phyloP scores from a whole-genome alignment of 257 asterid species.

The Solanum chiquidenum region DNA sequence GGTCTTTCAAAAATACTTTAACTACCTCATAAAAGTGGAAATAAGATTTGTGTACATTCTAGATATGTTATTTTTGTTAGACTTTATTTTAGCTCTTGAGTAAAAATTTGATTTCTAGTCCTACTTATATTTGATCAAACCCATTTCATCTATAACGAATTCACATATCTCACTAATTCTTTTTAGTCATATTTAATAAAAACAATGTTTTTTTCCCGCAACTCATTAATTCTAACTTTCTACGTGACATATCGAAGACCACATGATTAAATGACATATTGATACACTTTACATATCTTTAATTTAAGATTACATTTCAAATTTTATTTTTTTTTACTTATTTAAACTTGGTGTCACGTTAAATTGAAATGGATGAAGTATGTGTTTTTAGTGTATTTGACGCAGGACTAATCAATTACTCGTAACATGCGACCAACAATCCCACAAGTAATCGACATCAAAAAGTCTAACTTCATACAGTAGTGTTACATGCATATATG shows the following conservation, averaged over 20 bases:
- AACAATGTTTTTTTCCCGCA: fast-evolving
- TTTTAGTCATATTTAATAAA: not conserved
- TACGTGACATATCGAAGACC: fast-evolving
- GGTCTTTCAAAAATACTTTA: not conserved
- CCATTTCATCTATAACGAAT: not conserved
- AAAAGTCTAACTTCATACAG: not conserved
- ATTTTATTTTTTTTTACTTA: too few species aligned
- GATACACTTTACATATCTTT: fast-evolving
- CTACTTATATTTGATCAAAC: not conserved
- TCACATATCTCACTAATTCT: not conserved
- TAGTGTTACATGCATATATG: not conserved
- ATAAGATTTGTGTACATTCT: not conserved
- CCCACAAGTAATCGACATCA: not conserved
- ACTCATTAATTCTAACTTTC: fast-evolving
- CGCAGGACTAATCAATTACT: not conserved
- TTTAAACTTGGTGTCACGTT: fast-evolving
- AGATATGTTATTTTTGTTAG: not conserved
- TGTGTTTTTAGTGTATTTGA: not conserved
- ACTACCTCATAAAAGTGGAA: fast-evolving
- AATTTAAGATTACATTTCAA: too few species aligned
- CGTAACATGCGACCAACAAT: not conserved
- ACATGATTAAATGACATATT: not conserved
- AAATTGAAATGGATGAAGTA: too few species aligned
- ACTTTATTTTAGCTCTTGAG: not conserved
- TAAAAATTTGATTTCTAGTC: not conserved